phyloP scores from a whole-genome alignment of 768 basidiomycete genomes.

The Suillus cothurnatus region DNA sequence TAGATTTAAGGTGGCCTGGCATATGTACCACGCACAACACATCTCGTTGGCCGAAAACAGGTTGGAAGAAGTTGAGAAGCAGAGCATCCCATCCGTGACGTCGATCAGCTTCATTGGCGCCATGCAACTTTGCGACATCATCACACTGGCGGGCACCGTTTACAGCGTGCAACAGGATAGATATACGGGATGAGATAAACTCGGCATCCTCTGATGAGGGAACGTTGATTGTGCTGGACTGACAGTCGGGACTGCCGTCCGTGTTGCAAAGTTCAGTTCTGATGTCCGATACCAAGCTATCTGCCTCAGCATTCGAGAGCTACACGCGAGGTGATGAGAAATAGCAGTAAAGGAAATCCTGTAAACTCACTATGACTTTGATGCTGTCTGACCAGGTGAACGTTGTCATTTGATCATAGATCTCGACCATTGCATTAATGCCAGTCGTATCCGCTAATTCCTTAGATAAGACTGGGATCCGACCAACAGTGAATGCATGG shows the following conservation, averaged over 20 bases:
- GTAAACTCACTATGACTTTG: background rate
- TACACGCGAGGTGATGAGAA: background rate
- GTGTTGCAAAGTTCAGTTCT: background rate
- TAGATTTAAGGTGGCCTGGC: too few species aligned
- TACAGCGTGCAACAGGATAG: background rate
- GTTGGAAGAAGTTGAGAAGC: background rate
- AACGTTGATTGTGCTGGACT: background rate
- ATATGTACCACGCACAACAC: background rate
- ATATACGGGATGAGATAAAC: background rate
- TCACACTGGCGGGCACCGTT: background rate
- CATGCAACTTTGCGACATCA: background rate
- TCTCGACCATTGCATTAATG: too few species aligned
- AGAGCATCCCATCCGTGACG: conserved; percentile 1
- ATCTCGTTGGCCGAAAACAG: background rate
- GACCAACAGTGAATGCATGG: background rate
- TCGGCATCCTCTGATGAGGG: background rate
- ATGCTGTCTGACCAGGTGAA: background rate
- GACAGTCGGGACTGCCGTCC: too few species aligned
- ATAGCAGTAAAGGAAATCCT: background rate
- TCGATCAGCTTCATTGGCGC: background rate
- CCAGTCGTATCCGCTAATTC: too few species aligned
- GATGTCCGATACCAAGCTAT: background rate
- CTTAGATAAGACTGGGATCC: background rate
- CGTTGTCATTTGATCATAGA: too few species aligned
- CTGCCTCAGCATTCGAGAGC: background rate